Evolutionary conservation across 805 yeast genomes (phyloP).

Genomic region (Pichia nanzhaoensis): DNA sequence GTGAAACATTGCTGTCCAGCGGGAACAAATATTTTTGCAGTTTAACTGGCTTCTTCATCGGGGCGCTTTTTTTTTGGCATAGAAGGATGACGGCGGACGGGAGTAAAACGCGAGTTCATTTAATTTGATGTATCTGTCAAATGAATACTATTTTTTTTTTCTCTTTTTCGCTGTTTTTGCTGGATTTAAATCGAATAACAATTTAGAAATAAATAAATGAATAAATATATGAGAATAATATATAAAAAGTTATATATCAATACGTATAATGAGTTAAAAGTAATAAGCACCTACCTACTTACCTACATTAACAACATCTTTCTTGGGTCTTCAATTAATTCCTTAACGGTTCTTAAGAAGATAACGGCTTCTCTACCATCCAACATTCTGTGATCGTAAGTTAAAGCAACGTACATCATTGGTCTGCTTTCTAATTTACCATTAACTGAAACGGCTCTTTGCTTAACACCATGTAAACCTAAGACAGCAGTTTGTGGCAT

Average conservation of each 20-base stretch:
- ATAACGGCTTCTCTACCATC: slow-evolving; percentile 99
- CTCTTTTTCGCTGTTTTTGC: too few relatives aligned
- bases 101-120: background rate
- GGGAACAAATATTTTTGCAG: slow-evolving; percentile 4
- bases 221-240: background rate
- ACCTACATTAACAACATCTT: slow-evolving; percentile 69
- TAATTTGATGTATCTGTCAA: too few relatives aligned
- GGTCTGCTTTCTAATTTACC: slow-evolving; percentile 97
- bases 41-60: background rate
- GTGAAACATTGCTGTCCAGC: background rate
- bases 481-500: slow-evolving; percentile 97
- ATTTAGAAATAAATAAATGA: background rate
- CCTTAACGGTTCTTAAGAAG: slow-evolving; percentile 91
- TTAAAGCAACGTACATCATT: slow-evolving; percentile 98
- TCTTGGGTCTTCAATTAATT: slow-evolving; percentile 97
- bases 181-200: too few relatives aligned
- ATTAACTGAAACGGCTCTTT: slow-evolving; percentile 85
- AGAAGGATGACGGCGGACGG: too few relatives aligned
- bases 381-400: slow-evolving; percentile 95
- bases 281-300: background rate
- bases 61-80: too few relatives aligned
- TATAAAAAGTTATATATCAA: background rate
- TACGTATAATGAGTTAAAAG: too few relatives aligned
- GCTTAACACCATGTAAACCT: slow-evolving; percentile 95
- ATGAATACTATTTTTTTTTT: too few relatives aligned